These are phyloP conservation scores for Physaria fendleri DNA, from an alignment of 345 rosid species.

Conservation along the genomic window DNA sequence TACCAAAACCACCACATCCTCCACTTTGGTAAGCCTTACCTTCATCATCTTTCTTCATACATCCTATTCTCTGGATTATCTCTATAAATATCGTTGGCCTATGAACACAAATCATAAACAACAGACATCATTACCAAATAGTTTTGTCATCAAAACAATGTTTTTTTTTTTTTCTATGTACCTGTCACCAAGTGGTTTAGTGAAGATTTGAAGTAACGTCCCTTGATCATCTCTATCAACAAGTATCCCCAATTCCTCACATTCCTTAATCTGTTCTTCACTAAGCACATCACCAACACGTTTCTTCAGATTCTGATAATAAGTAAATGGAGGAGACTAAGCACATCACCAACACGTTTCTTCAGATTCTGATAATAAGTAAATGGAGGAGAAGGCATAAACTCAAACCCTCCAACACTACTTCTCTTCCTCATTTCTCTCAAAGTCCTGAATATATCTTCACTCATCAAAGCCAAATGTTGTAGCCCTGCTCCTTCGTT, in stretches of 20 bases:
- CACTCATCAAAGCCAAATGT: no score
- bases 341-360: conserved; percentile 84
- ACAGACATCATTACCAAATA: not conserved
- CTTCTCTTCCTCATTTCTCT: no score
- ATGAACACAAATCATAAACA: conserved; percentile 9
- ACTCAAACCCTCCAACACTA: no score
- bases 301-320: conserved; percentile 63
- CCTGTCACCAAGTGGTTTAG: conserved; percentile 96
- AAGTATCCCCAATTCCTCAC: conserved; percentile 84
- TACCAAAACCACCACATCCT: conserved; percentile 94
- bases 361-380: no score
- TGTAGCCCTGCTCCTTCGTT: conserved; percentile 95
- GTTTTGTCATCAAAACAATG: not conserved
- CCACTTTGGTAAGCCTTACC: conserved; percentile 81
- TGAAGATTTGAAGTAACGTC: conserved; percentile 89
- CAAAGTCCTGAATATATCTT: no score
- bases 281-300: conserved; percentile 68
- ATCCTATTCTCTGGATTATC: conserved; percentile 88
- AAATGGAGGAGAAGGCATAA: no score
- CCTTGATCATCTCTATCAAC: conserved; percentile 97
- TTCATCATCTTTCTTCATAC: conserved; percentile 58
- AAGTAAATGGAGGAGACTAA: conserved; percentile 89
- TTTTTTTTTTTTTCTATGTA: conserved; percentile 17
- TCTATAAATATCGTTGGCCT: conserved; percentile 96
- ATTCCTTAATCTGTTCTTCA: conserved; percentile 77